phyloP scores from a whole-genome alignment of 1,284 basidiomycete genomes.

The Cryptococcus sp. region DNA sequence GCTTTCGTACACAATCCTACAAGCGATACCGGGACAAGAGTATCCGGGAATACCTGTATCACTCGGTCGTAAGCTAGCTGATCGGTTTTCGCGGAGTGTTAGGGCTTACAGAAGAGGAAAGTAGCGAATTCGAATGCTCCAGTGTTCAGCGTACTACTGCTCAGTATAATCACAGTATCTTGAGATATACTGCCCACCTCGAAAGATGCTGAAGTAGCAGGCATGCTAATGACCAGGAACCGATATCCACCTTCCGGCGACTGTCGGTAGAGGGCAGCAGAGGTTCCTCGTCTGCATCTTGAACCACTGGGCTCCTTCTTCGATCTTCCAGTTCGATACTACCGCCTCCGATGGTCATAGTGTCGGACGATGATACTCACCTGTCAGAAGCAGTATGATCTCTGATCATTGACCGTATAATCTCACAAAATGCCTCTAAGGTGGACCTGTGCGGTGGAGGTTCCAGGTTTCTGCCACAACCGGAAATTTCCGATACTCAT shows the following conservation, averaged over 20 bases:
- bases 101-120: constrained; percentile 32
- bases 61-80: constrained; percentile 9
- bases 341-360: no score
- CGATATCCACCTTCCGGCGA: background rate
- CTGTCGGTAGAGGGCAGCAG: no score
- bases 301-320: no score
- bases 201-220: constrained; percentile 32
- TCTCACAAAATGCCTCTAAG: no score
- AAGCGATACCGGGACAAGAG: constrained; percentile 50
- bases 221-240: constrained; percentile 22
- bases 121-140: constrained; percentile 31
- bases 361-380: no score
- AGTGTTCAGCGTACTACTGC: constrained; percentile 21
- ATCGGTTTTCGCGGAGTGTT: background rate
- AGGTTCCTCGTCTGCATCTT: no score
- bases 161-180: background rate
- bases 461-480: no score
- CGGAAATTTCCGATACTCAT: no score
- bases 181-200: constrained; percentile 11
- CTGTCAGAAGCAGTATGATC: no score
- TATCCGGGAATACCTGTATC: constrained; percentile 38
- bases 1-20: constrained; percentile 50
- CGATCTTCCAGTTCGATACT: no score
- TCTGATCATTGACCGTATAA: no score
- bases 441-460: no score